These are phyloP conservation scores for Wickerhamomyces subpelliculosus DNA, from an alignment of 805 yeast species.

Conservation along the genomic window DNA sequence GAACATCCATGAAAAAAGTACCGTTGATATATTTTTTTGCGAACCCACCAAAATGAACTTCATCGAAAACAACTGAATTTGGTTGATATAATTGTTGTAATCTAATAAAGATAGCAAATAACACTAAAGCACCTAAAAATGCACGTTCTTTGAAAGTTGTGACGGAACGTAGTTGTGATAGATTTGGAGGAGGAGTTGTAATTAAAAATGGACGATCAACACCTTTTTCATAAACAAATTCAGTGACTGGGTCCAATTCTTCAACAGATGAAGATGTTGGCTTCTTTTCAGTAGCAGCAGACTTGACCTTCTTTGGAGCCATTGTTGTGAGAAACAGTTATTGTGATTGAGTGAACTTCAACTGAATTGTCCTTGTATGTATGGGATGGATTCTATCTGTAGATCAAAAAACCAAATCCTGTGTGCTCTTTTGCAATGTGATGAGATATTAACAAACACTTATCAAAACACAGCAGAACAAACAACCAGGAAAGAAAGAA, in stretches of 20 bases:
- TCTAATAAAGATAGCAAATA: conserved; percentile 53
- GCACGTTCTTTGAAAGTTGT: conserved; percentile 31
- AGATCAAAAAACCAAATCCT: no score
- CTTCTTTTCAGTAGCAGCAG: neutral
- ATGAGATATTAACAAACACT: no score
- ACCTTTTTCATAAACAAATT: conserved; percentile 44
- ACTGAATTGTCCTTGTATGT: no score
- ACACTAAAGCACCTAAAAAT: conserved; percentile 35
- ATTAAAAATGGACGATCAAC: conserved; percentile 45
- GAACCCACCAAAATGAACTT: conserved; percentile 95
- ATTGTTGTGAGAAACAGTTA: neutral
- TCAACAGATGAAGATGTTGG: neutral
- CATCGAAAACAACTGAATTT: conserved; percentile 82
- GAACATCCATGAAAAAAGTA: conserved; percentile 62
- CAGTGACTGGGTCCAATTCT: conserved; percentile 33
- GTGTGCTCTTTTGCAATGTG: no score
- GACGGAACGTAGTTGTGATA: conserved; percentile 35
- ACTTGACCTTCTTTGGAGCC: conserved; percentile 3
- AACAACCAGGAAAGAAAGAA: no score
- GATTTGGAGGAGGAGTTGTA: conserved; percentile 39
- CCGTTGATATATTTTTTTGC: conserved; percentile 74
- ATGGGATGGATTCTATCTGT: no score
- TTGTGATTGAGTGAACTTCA: no score
- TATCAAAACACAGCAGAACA: no score
- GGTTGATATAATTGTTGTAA: conserved; percentile 59